phyloP scores from a whole-genome alignment of 1,284 basidiomycete genomes.

The Stygiomarasmius scandens region DNA sequence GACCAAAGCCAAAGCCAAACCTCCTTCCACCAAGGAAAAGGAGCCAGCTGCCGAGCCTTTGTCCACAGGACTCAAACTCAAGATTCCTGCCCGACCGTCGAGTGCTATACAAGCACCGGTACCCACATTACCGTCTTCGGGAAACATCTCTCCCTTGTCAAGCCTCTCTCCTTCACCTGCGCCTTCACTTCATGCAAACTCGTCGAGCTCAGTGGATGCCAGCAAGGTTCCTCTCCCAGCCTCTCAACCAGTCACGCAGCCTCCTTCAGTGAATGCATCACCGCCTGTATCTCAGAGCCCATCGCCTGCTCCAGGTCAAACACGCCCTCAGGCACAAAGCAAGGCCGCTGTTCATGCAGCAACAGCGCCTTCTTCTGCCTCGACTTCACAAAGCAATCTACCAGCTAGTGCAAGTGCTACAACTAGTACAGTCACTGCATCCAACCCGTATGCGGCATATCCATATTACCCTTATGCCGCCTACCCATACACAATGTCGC shows the following conservation, averaged over 20 bases:
- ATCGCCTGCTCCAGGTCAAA: constrained; percentile 13
- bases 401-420: not conserved
- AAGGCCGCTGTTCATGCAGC: not conserved
- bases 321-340: constrained; percentile 3
- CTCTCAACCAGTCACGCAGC: constrained; percentile 5
- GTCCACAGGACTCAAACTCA: constrained; percentile 11
- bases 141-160: constrained; percentile 6
- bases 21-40: constrained; percentile 11
- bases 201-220: constrained; percentile 4
- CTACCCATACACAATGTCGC: constrained; percentile 1
- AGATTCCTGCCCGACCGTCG: constrained; percentile 11
- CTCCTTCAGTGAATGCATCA: constrained; percentile 13
- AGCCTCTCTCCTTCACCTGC: constrained; percentile 12
- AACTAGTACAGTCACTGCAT: not conserved
- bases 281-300: constrained; percentile 14
- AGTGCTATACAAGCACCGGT: not conserved
- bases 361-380: constrained; percentile 2
- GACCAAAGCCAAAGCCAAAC: constrained; percentile 30
- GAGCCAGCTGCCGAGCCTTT: constrained; percentile 15
- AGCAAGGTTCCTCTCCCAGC: constrained; percentile 10
- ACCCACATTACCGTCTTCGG: not conserved
- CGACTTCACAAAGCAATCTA: constrained; percentile 1
- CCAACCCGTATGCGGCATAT: not conserved
- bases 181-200: not conserved
- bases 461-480: not conserved